Evolutionary conservation across 768 basidiomycete genomes (phyloP).

Genomic region (Trametes villosa): DNA sequence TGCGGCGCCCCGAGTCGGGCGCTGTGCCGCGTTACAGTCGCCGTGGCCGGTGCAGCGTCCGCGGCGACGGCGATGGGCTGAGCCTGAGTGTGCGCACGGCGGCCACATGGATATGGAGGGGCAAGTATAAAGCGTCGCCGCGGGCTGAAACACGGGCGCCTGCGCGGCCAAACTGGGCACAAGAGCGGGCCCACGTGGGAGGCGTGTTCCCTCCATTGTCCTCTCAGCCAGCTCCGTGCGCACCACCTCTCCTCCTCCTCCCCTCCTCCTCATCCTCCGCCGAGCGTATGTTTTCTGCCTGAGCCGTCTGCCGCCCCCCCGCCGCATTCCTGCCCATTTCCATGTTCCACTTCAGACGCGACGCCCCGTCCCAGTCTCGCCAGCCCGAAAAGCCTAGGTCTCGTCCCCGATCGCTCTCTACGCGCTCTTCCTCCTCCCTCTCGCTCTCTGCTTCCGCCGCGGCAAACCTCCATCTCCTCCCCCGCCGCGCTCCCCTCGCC

Average conservation of each 20-base stretch:
- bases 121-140: conserved; percentile 5
- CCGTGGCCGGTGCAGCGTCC: background rate
- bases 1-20: background rate
- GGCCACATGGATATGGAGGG: too few relatives aligned
- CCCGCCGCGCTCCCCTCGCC: conserved; percentile 32
- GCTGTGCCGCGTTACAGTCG: background rate
- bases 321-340: conserved; percentile 6
- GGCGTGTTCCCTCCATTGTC: background rate
- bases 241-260: background rate
- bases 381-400: conserved; percentile 22
- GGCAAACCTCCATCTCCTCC: conserved; percentile 12
- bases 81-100: background rate
- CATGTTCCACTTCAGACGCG: conserved; percentile 26
- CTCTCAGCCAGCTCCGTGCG: too few relatives aligned
- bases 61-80: background rate
- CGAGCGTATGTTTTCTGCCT: conserved; percentile 8
- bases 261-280: conserved; percentile 7
- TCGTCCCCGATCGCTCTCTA: conserved; percentile 18
- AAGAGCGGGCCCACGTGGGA: conserved; percentile 26
- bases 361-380: conserved; percentile 12
- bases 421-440: conserved; percentile 13
- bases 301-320: background rate
- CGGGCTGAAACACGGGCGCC: conserved; percentile 10
- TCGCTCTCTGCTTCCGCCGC: conserved; percentile 14
- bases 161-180: conserved; percentile 14